Percentiles rank a stretch among this genome's conserved stretches.
Evolutionary conservation across 805 yeast genomes (phyloP).

Genomic region (Saturnispora silvae): DNA sequence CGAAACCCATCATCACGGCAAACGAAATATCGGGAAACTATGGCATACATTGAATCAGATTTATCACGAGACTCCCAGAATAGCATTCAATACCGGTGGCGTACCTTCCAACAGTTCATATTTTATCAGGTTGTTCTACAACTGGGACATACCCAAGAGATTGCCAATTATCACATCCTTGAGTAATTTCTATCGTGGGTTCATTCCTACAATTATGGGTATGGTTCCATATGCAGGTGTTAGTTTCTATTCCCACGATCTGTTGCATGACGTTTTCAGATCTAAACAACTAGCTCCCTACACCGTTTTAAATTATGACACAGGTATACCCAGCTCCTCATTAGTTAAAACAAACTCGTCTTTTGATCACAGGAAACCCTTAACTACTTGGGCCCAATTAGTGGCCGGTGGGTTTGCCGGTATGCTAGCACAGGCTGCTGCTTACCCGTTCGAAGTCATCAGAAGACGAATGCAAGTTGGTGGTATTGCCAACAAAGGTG

Average conservation of each 20-base stretch:
- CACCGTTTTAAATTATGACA: constrained; percentile 30
- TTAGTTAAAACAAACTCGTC: constrained; percentile 25
- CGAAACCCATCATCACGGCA: constrained; percentile 41
- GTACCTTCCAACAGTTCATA: constrained; percentile 19
- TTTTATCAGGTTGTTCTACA: constrained; percentile 22
- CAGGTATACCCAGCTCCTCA: constrained; percentile 8
- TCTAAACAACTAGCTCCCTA: constrained; percentile 42
- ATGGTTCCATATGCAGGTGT: constrained; percentile 99
- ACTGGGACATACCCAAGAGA: constrained; percentile 11
- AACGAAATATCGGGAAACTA: constrained; percentile 24
- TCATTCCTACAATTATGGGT: constrained; percentile 86
- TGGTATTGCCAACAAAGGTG: constrained; percentile 52
- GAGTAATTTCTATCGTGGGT: constrained; percentile 84
- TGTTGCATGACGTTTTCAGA: constrained; percentile 77
- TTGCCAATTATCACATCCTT: constrained; percentile 27
- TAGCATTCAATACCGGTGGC: constrained; percentile 21
- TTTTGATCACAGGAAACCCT: constrained; percentile 46
- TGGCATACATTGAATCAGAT: constrained; percentile 22
- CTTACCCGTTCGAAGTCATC: constrained; percentile 92
- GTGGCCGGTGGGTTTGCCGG: constrained; percentile 96
- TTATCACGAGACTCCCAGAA: constrained; percentile 27
- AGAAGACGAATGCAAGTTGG: constrained; percentile 95
- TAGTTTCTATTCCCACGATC: constrained; percentile 88
- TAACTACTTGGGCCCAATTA: constrained; percentile 85
- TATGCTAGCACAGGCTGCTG: constrained; percentile 88